Percentiles rank a stretch among this genome's conserved stretches.
These are phyloP conservation scores for Phytopythium vexans DNA, from an alignment of 352 stramenopile genomes.

Conservation along the genomic window DNA sequence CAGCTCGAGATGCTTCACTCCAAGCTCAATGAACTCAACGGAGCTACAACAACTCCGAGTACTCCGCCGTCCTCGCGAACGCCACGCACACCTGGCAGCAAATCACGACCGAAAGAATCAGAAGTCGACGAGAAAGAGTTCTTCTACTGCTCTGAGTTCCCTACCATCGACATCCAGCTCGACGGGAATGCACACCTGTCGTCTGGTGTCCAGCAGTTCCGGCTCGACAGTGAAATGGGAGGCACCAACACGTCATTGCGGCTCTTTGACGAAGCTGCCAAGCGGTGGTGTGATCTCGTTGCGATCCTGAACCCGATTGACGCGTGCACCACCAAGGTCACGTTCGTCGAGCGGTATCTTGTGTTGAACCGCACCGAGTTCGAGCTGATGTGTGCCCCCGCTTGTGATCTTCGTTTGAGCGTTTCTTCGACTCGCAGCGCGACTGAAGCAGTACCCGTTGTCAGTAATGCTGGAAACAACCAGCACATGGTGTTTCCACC, in stretches of 20 bases:
- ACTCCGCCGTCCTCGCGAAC: slow-evolving; percentile 1
- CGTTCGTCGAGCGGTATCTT: slow-evolving; percentile 80
- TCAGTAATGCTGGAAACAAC: slow-evolving; percentile 12
- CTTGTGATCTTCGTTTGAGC: slow-evolving; percentile 34
- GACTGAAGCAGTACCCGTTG: slow-evolving; percentile 5
- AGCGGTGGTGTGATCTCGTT: slow-evolving; percentile 77
- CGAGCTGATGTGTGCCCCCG: slow-evolving; percentile 44
- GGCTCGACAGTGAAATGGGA: slow-evolving; percentile 43
- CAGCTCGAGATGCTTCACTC: slow-evolving; percentile 72
- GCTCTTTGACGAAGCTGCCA: slow-evolving; percentile 66
- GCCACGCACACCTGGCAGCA: slow-evolving; percentile 6
- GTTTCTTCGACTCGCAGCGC: not conserved
- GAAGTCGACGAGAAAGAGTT: slow-evolving; percentile 31
- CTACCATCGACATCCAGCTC: slow-evolving; percentile 57
- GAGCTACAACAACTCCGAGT: slow-evolving; percentile 28
- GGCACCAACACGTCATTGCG: slow-evolving; percentile 65
- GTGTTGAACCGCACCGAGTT: slow-evolving; percentile 71
- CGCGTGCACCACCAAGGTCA: slow-evolving; percentile 64
- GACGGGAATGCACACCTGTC: slow-evolving; percentile 48
- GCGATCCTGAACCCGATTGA: slow-evolving; percentile 68
- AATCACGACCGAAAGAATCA: slow-evolving; percentile 17
- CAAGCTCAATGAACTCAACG: slow-evolving; percentile 63
- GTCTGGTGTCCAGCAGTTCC: slow-evolving; percentile 60
- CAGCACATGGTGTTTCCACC: slow-evolving; percentile 20
- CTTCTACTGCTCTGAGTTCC: slow-evolving; percentile 74